Evolutionary conservation across 2,329 filamentous ascomycete species (phyloP).

Genomic region (Pseudogymnoascus sp.): DNA sequence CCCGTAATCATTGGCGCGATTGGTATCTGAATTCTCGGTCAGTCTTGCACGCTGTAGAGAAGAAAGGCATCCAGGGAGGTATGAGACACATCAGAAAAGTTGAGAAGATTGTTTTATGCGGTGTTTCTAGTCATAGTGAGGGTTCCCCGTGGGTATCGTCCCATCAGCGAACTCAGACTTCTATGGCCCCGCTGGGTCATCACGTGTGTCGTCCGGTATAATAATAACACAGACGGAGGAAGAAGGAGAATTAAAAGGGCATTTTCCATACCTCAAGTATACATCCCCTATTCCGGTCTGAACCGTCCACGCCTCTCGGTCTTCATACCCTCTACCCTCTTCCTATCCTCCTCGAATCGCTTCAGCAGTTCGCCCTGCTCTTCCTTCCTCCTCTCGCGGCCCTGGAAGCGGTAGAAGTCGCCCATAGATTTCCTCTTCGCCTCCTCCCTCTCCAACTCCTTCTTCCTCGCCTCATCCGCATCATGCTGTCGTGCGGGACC

Average conservation of each 20-base stretch:
- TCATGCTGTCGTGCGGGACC: constrained; percentile 71
- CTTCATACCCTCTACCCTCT: constrained; percentile 63
- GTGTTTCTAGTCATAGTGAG: constrained; percentile 52
- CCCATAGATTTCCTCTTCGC: constrained; percentile 56
- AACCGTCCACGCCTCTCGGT: constrained; percentile 59
- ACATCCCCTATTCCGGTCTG: constrained; percentile 39
- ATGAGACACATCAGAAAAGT: constrained; percentile 44
- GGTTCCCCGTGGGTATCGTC: constrained; percentile 24
- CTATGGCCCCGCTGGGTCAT: constrained; percentile 49
- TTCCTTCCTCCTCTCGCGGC: constrained; percentile 70
- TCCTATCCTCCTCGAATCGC: constrained; percentile 70
- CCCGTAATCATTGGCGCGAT: not conserved
- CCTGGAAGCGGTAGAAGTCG: constrained; percentile 81
- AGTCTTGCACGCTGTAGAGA: not conserved
- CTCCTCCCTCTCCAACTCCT: constrained; percentile 57
- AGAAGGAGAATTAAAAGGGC: constrained; percentile 7
- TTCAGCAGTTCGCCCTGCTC: constrained; percentile 61
- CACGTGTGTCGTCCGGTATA: constrained; percentile 25
- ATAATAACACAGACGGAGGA: not conserved
- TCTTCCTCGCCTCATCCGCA: constrained; percentile 51
- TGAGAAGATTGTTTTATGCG: constrained; percentile 62
- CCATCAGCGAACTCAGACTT: constrained; percentile 33
- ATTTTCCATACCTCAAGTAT: constrained; percentile 20
- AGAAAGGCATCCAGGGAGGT: not conserved
- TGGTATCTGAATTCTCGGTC: not conserved